Evolutionary conservation across 2,329 filamentous ascomycete species (phyloP).

Genomic region (Hypoxylon sp.): DNA sequence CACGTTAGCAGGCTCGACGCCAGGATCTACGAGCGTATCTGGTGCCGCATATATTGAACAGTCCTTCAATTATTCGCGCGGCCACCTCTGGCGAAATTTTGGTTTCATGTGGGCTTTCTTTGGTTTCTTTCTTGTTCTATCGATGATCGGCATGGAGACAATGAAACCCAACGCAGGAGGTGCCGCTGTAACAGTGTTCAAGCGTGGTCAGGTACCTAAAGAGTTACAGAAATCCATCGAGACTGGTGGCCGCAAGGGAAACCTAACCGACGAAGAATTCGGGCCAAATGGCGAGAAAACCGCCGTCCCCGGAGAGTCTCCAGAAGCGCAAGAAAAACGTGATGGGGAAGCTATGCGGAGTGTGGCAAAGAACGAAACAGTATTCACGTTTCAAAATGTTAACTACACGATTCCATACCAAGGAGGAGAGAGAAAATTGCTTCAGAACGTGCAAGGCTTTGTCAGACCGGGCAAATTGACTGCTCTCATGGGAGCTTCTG

Average conservation of each 20-base stretch:
- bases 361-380: slow-evolving; percentile 73
- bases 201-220: slow-evolving; percentile 74
- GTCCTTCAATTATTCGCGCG: slow-evolving; percentile 68
- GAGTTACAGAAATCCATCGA: slow-evolving; percentile 70
- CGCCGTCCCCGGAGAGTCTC: slow-evolving; percentile 29
- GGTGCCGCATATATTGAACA: slow-evolving; percentile 70
- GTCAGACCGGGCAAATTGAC: slow-evolving; percentile 86
- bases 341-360: slow-evolving; percentile 58
- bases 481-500: slow-evolving; percentile 77
- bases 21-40: slow-evolving; percentile 66
- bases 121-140: slow-evolving; percentile 63
- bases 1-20: slow-evolving; percentile 68
- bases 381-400: slow-evolving; percentile 68
- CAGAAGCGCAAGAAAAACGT: slow-evolving; percentile 41
- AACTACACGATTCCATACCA: slow-evolving; percentile 69
- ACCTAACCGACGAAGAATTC: slow-evolving; percentile 67
- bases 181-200: slow-evolving; percentile 72
- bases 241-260: slow-evolving; percentile 59
- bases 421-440: slow-evolving; percentile 74
- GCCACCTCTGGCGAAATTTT: slow-evolving; percentile 73
- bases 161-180: slow-evolving; percentile 73
- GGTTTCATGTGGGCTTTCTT: slow-evolving; percentile 67
- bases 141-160: slow-evolving; percentile 58
- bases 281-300: slow-evolving; percentile 63
- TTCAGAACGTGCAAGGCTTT: slow-evolving; percentile 86